Conservation (phyloP, 768 basidiomycete genomes). For the Antrodiella citrinella region DNA sequence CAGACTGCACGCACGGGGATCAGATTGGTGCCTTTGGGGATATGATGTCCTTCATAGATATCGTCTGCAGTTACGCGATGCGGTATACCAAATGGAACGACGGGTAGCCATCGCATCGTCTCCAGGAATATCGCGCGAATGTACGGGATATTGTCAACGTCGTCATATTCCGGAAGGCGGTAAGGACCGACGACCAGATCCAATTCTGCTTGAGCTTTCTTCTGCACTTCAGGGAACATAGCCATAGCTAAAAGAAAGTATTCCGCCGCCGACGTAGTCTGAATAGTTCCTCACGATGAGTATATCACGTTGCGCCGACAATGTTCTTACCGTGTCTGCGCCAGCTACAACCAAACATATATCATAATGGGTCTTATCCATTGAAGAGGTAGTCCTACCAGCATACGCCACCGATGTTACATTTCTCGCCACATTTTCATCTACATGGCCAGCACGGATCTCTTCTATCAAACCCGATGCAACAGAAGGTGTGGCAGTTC, state of each 20-base stretch:
- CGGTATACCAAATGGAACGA: neutral
- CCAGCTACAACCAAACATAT: slow-evolving; percentile 1
- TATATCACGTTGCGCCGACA: neutral
- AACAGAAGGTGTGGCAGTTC: neutral
- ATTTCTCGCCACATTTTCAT: neutral
- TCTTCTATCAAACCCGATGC: neutral
- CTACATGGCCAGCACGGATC: neutral
- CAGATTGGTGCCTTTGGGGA: slow-evolving; percentile 1
- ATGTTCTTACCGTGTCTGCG: slow-evolving; percentile 1
- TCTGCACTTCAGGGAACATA: neutral
- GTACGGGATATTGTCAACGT: neutral
- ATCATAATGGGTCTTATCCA: neutral
- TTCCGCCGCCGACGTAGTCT: slow-evolving; percentile 2
- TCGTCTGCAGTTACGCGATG: neutral
- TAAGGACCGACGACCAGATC: slow-evolving; percentile 10
- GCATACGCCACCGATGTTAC: neutral
- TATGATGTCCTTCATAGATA: slow-evolving; percentile 2
- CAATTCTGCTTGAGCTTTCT: slow-evolving; percentile 16
- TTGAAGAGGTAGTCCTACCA: neutral
- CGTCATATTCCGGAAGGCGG: neutral
- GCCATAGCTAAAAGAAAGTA: slow-evolving; percentile 1
- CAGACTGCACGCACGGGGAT: slow-evolving; percentile 1
- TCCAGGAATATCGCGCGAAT: slow-evolving; percentile 1
- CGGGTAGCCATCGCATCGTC: slow-evolving; percentile 1
- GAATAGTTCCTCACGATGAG: neutral